Percentiles rank a stretch among this genome's conserved stretches.
phyloP scores from a whole-genome alignment of 75 land plant genomes.

The Cryptomeria japonica region DNA sequence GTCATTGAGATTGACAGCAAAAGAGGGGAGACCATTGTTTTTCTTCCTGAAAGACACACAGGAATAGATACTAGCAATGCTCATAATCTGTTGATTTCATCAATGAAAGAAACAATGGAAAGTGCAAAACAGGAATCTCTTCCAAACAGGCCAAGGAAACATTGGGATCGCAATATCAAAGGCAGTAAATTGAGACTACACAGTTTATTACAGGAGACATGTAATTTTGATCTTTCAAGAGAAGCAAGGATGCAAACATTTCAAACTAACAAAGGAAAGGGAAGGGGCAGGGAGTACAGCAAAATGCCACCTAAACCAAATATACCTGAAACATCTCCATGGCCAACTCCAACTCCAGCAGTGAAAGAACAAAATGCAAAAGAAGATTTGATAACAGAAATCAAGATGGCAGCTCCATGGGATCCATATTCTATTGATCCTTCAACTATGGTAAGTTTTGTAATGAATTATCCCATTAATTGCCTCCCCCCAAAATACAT shows the following conservation, averaged over 20 bases:
- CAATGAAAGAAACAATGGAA: not conserved
- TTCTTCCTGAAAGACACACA: slow-evolving; percentile 1
- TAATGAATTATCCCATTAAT: not conserved
- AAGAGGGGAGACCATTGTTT: not conserved
- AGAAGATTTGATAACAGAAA: not conserved
- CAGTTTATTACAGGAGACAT: not conserved
- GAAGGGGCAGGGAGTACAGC: not conserved
- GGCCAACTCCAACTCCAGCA: not conserved
- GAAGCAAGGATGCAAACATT: not conserved
- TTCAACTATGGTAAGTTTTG: not conserved
- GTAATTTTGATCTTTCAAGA: not conserved
- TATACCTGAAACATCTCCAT: not conserved
- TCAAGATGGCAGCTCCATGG: not conserved
- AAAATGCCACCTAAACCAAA: not conserved
- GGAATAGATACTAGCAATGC: not conserved
- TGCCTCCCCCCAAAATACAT: not conserved
- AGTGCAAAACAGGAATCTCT: not conserved
- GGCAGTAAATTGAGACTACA: not conserved
- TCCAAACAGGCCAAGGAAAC: not conserved
- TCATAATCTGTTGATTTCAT: not conserved
- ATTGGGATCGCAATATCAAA: not conserved
- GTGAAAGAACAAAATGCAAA: not conserved
- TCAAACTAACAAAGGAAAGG: not conserved
- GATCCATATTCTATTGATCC: not conserved
- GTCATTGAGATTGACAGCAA: not conserved